Evolutionary conservation across 495 filamentous ascomycete genomes (phyloP), one percentile per base, ranked within the genome.

Genomic region (Penicillium silybi): DNA sequence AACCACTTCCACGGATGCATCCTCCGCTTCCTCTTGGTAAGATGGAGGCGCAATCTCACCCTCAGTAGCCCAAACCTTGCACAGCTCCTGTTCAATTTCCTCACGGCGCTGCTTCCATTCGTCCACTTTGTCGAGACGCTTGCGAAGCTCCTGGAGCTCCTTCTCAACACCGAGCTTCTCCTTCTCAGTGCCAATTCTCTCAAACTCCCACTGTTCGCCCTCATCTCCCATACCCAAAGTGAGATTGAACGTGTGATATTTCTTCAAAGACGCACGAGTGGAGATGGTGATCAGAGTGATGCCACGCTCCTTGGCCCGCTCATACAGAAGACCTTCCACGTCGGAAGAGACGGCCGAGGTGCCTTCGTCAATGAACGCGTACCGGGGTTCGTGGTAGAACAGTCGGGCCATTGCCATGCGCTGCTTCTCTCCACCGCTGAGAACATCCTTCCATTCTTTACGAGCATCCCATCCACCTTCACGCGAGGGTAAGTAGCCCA

Each of bases 341-440:
- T 99, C 95, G 34, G 85, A 89, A 18, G 83, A 88, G 1, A 99
- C 95, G 7, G 95, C 95, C 34, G 86, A 90, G 0, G 95, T 99
- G 27, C 89, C 93, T 66, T 99, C 95, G 52, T 99, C 95, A 40
- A 97, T 82, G 56, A 99, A 85, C 2, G 90, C 95, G 61, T 92
- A 97, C 40, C 88, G 77, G 22, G 93, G 93, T 69, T 97, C 91
- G 62, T 97, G 95, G 66, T 99, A 97, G 55, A 97, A 75, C 19
- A 97, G 63, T 43, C 95, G 76, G 7, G 95, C 95, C 58, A 97
- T 87, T 7, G 82, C 89, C 75, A 97, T 86, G 20, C 95, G 76
- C 70, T 99, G 95, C 73, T 99, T 99, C 75, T 99, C 95, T n/a
- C 95, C 95, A 10, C 95, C 95, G 52, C 85, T 90, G 16, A 99